Evolutionary conservation across 129 eudicot genomes (phyloP).

Genomic region (Ambrosia trifida): DNA sequence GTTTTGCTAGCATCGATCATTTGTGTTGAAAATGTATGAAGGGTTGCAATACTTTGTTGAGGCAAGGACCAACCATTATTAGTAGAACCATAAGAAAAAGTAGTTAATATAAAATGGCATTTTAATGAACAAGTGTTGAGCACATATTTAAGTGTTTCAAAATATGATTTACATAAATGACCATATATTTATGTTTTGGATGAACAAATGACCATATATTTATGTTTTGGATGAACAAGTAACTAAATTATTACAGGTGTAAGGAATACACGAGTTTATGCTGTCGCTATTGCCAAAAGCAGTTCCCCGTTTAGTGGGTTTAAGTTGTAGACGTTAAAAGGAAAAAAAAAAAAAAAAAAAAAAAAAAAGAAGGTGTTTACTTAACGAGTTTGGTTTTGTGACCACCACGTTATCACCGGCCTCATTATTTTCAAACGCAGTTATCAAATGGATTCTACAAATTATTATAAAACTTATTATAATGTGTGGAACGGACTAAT

Average conservation of each 20-base stretch:
- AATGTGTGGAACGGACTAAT: too few relatives aligned
- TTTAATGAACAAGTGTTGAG: too few relatives aligned
- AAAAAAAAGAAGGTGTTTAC: slow-evolving; percentile 20
- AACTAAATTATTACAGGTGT: background rate
- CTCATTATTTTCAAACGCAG: slow-evolving; percentile 17
- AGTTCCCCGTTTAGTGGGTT: slow-evolving; percentile 26
- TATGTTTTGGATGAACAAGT: background rate
- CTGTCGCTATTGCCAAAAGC: slow-evolving; percentile 25
- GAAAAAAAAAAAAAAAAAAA: slow-evolving; percentile 10
- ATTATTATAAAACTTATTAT: background rate
- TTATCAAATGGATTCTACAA: background rate
- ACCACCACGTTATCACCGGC: slow-evolving; percentile 19
- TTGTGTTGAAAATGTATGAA: too few relatives aligned
- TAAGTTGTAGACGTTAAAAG: slow-evolving; percentile 12
- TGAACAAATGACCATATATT: background rate
- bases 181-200: background rate
- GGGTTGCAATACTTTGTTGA: too few relatives aligned
- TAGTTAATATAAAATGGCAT: too few relatives aligned
- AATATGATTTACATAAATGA: too few relatives aligned
- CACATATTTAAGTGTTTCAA: too few relatives aligned
- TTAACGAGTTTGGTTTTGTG: slow-evolving; percentile 26
- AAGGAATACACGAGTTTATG: slow-evolving; percentile 3
- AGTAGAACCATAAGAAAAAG: too few relatives aligned
- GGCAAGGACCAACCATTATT: too few relatives aligned
- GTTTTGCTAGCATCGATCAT: too few relatives aligned